phyloP scores from a whole-genome alignment of 768 basidiomycete genomes.

The Saitozyma sp. region DNA sequence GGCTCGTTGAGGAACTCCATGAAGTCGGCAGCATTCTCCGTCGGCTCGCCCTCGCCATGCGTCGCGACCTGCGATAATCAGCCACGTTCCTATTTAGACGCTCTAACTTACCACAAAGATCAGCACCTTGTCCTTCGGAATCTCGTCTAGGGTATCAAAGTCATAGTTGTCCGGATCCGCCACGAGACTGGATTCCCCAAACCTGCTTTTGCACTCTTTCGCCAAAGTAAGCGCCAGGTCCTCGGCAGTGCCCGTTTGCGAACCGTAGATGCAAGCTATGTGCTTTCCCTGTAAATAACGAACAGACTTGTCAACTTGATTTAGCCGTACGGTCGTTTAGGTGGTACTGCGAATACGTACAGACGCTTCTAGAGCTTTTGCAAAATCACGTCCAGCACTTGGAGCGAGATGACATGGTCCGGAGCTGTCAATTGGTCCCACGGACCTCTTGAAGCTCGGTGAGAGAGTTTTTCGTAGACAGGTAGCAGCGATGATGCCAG shows the following conservation, averaged over 20 bases:
- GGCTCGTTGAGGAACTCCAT: slow-evolving; percentile 88
- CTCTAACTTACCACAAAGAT: slow-evolving; percentile 53
- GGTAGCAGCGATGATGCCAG: too few relatives aligned
- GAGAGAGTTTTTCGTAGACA: too few relatives aligned
- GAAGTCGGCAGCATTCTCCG: slow-evolving; percentile 91
- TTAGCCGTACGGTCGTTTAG: too few relatives aligned
- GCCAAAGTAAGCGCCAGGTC: slow-evolving; percentile 69
- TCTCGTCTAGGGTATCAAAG: slow-evolving; percentile 67
- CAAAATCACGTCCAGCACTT: too few relatives aligned
- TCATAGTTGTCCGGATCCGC: slow-evolving; percentile 76
- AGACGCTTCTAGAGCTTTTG: too few relatives aligned
- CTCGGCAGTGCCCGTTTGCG: slow-evolving; percentile 82
- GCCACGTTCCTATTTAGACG: too few relatives aligned
- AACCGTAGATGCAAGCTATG: slow-evolving; percentile 67
- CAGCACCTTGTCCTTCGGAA: not conserved
- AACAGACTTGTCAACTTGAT: too few relatives aligned
- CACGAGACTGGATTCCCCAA: slow-evolving; percentile 78
- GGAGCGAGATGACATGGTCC: too few relatives aligned
- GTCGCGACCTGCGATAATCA: slow-evolving; percentile 54
- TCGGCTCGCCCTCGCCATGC: slow-evolving; percentile 99
- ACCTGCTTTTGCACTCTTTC: slow-evolving; percentile 93
- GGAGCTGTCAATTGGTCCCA: too few relatives aligned
- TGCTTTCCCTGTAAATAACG: too few relatives aligned
- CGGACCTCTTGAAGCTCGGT: too few relatives aligned
- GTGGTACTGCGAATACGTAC: too few relatives aligned